Evolutionary conservation across 1,284 basidiomycete genomes (phyloP), one percentile per base, ranked within the genome.

Genomic region (Leucocoprinus gongylophorus): DNA sequence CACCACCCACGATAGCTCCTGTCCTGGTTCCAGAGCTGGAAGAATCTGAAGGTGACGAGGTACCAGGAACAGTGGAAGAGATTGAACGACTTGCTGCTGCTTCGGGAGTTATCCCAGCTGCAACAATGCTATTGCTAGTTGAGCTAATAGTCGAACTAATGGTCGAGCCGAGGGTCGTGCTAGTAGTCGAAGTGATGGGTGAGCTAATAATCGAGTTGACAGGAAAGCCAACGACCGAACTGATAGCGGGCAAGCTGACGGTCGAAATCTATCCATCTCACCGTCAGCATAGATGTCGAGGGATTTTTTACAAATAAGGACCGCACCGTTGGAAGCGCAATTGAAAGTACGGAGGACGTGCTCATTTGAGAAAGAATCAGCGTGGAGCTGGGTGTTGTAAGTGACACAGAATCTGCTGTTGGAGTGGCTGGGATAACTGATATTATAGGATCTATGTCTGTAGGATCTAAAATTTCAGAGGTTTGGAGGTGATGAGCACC

Each of bases 1-100:
- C 68, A 43, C 79, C 81, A 40, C 81, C 83, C 10, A 80, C 61
- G n/a, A 85, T 62, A 0, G 72, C 64, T 28, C 68, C 67, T 17
- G 71, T 68, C 53, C 64, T 71, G 20, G 48, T 49, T 4, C 58
- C 54, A 28, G 55, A 43, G 23, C 53, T 54, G 3, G 57, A 26
- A 17, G 41, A 43, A 37, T 54, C 40, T 20, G 47, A 29, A 26
- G 51, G 48, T 13, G 50, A 17, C 7, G 52, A 40, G 15, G 41
- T 44, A 38, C 39, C 54, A n/a, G 51, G 46, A 28, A 52, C 35
- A 2, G 46, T 33, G 12, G 55, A 26, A 9, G 54, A 32, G 0
- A 47, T 18, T 15, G 45, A 45, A 2, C 23, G 46, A 23, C 37
- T 46, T 6, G 37, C 26, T 9, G 50, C 46, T 35, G 32, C 38